Conservation (phyloP, 2,329 filamentous ascomycete species). For the Xylariaceae sp. region DNA sequence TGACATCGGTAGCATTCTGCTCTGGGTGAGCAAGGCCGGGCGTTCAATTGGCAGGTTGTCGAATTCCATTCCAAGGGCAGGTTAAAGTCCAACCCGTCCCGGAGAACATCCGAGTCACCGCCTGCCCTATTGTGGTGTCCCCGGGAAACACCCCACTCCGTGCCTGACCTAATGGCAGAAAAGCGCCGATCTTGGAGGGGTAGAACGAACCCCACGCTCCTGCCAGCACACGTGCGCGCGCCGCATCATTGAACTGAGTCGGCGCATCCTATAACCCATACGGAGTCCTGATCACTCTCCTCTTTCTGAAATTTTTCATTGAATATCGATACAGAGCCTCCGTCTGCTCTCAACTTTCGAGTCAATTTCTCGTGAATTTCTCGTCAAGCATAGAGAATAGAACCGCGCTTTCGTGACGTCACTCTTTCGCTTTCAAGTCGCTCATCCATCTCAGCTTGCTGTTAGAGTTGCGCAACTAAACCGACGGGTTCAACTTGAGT, state of each 20-base stretch:
- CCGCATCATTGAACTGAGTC: not conserved
- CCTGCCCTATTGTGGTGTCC: conserved; percentile 5
- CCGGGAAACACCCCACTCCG: not conserved
- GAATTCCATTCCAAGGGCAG: not conserved
- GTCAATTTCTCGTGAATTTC: not conserved
- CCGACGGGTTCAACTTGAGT: no score
- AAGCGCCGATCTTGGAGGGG: conserved; percentile 10
- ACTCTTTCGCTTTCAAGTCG: no score
- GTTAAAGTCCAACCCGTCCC: conserved; percentile 3
- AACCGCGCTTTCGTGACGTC: not conserved
- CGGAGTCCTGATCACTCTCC: not conserved
- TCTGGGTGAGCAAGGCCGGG: not conserved
- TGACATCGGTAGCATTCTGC: conserved; percentile 16
- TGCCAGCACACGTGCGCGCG: not conserved
- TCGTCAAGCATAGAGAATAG: not conserved
- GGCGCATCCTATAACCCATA: no score
- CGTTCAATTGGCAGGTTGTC: not conserved
- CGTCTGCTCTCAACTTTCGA: not conserved
- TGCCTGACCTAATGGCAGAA: conserved; percentile 3
- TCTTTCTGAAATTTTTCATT: not conserved
- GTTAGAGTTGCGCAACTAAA: no score
- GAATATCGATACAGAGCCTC: not conserved
- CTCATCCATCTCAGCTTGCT: no score
- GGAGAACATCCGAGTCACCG: conserved; percentile 13
- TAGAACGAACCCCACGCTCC: not conserved